A percentile compares a stretch with the other conserved stretches of the same genome.
Conservation (phyloP, 2,329 filamentous ascomycete genomes). For the Graphilbum sp. region DNA sequence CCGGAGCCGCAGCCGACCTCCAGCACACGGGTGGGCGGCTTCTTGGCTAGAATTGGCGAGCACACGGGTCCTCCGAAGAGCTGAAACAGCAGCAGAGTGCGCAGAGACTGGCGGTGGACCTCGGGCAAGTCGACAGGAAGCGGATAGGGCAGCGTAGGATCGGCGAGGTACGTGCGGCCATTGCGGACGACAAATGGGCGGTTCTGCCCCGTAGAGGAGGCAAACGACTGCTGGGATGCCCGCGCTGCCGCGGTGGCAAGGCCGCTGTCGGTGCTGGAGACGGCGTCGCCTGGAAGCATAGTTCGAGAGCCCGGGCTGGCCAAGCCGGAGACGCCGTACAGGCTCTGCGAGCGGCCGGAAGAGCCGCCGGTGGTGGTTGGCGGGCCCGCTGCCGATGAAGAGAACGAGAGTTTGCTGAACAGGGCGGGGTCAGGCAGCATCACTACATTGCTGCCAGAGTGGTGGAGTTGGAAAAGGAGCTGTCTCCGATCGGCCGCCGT, state of each 20-base stretch:
- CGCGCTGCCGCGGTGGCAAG: not conserved
- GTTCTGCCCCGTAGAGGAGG: constrained; percentile 12
- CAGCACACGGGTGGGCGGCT: constrained; percentile 60
- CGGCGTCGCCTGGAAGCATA: constrained; percentile 31
- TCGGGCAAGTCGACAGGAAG: constrained; percentile 71
- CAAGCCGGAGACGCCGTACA: constrained; percentile 27
- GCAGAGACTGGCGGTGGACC: constrained; percentile 71
- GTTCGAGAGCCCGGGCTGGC: constrained; percentile 22
- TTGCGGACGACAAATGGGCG: constrained; percentile 52
- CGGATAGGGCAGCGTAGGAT: constrained; percentile 59
- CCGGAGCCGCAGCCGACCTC: constrained; percentile 79
- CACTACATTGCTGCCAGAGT: not conserved
- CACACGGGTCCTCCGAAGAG: constrained; percentile 70
- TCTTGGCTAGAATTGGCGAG: constrained; percentile 47
- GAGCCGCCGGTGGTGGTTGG: constrained; percentile 9
- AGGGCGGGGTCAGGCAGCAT: not conserved
- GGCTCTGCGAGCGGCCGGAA: constrained; percentile 23
- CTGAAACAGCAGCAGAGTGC: constrained; percentile 65
- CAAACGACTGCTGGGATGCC: constrained; percentile 12
- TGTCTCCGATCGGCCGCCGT: not conserved
- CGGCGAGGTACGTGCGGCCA: constrained; percentile 69
- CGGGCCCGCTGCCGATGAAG: constrained; percentile 1
- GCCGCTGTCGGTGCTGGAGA: constrained; percentile 25
- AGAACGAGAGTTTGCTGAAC: not conserved
- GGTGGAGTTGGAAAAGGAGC: not conserved